These are phyloP conservation scores for Stropharia rugosoannulata DNA, from an alignment of 768 basidiomycete species.

Conservation along the genomic window DNA sequence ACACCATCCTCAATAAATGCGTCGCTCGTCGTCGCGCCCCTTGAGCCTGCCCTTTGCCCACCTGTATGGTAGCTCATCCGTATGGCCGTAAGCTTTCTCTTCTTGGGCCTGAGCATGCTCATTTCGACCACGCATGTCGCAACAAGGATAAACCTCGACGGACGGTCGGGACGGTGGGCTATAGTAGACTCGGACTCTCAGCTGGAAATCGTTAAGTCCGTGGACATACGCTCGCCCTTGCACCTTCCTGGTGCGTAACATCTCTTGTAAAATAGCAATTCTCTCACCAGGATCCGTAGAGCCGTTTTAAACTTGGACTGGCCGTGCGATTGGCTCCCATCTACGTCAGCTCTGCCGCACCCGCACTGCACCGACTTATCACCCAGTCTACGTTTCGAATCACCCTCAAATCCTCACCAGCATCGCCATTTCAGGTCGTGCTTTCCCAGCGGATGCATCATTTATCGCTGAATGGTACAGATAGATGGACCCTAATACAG, in stretches of 20 bases:
- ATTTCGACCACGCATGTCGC: background rate
- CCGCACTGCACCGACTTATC: background rate
- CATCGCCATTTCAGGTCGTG: constrained; percentile 12
- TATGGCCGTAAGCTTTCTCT: too few relatives aligned
- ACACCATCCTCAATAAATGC: background rate
- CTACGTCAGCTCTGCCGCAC: constrained; percentile 4
- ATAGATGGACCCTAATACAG: constrained; percentile 13
- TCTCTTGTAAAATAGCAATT: background rate
- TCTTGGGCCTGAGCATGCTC: background rate
- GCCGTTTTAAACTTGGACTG: constrained; percentile 8
- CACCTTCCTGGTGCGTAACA: too few relatives aligned
- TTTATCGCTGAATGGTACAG: background rate
- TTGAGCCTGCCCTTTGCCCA: background rate
- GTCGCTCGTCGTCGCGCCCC: background rate
- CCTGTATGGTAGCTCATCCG: background rate
- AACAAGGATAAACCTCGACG: constrained; percentile 9
- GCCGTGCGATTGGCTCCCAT: constrained; percentile 12
- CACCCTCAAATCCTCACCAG: constrained; percentile 4
- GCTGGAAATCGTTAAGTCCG: constrained; percentile 1
- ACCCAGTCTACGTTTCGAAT: background rate
- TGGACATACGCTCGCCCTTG: constrained; percentile 1
- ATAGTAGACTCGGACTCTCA: background rate
- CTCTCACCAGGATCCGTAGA: background rate
- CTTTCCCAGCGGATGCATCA: constrained; percentile 12
- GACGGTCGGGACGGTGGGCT: constrained; percentile 13